Evolutionary conservation across 352 stramenopile genomes (phyloP), one percentile per base, ranked within the genome.

Genomic region (Pelagophyceae sp.): DNA sequence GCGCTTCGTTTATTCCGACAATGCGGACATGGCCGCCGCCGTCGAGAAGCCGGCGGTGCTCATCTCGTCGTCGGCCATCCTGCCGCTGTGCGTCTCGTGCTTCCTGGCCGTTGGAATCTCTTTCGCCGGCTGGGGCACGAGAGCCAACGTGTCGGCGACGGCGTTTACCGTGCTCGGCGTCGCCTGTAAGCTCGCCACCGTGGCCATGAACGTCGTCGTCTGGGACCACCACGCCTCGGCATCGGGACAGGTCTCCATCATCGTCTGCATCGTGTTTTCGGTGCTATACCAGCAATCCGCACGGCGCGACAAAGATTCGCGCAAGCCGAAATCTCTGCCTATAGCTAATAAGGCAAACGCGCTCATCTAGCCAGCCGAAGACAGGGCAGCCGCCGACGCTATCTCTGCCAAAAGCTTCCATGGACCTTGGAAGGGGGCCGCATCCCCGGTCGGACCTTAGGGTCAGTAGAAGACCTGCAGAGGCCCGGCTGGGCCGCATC

Each of bases 151-250:
- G 3, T 90, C 83, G 29, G 89, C 89, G 20, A 91, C 89, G 0
- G 86, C 76, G 54, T 91, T 88, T 74, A 90, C 85, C 3, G 63
- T 91, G 6, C 82, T 91, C 51, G 84, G 85, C 74, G 87, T 93
- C 0, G 85, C 90, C 77, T 93, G 92, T 80, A 94, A 94, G 77
- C 88, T 90, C 61, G 84, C 93, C 23, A 94, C 88, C 1, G 84
- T 94, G 38, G 76, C 91, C 35, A 76, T 92, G 23, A 94, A 94
- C 80, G 76, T 90, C 11, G 38, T 90, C 32, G 83, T 93, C 76
- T 94, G 89, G 89, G 88, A 94, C 77, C 85, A 94, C 67, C 89
- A 94, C 80, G 89, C 89, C 2, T 79, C 80, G 25, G 72, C 82
- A 15, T 70, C 76, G n/a, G 88, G 88, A n/a, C 86, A 91, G 64